These are phyloP conservation scores for Pouteria campechiana DNA, from an alignment of 179 eudicot genomes.

Conservation along the genomic window DNA sequence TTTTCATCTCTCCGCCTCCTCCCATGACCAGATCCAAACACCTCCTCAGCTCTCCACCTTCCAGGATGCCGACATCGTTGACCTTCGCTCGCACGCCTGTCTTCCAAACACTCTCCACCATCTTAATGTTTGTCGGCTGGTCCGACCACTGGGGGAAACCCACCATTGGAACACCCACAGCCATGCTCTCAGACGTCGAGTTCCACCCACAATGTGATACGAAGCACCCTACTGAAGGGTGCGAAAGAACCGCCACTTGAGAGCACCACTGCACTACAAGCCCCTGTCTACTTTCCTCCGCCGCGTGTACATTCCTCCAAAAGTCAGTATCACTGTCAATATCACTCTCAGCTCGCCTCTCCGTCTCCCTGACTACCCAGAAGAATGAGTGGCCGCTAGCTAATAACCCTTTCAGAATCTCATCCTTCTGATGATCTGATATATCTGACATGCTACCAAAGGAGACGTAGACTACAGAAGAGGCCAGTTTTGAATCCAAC, in stretches of 20 bases:
- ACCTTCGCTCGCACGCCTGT: constrained; percentile 15
- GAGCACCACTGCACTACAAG: constrained; percentile 23
- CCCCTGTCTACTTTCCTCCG: constrained; percentile 1
- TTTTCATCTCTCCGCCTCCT: constrained; percentile 7
- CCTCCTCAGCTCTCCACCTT: constrained; percentile 9
- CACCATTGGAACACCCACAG: constrained; percentile 15
- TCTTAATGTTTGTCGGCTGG: constrained; percentile 18
- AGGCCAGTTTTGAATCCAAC: constrained; percentile 4
- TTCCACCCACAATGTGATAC: constrained; percentile 30
- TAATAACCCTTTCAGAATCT: constrained; percentile 3
- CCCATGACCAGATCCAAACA: constrained; percentile 24
- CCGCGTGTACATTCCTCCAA: background rate
- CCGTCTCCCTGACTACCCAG: constrained; percentile 8
- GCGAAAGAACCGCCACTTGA: constrained; percentile 15
- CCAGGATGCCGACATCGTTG: constrained; percentile 10
- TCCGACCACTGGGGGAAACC: constrained; percentile 15
- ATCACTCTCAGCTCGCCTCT: too few relatives aligned
- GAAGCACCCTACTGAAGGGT: constrained; percentile 17
- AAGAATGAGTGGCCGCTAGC: constrained; percentile 4
- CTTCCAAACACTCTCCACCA: constrained; percentile 23
- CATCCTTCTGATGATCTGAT: constrained; percentile 3
- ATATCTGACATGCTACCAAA: constrained; percentile 1
- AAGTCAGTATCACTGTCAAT: too few relatives aligned
- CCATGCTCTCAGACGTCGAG: constrained; percentile 18
- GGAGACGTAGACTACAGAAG: constrained; percentile 6